Evolutionary conservation across 2,329 filamentous ascomycete species (phyloP).

Genomic region (Mycosphaerella sp.): DNA sequence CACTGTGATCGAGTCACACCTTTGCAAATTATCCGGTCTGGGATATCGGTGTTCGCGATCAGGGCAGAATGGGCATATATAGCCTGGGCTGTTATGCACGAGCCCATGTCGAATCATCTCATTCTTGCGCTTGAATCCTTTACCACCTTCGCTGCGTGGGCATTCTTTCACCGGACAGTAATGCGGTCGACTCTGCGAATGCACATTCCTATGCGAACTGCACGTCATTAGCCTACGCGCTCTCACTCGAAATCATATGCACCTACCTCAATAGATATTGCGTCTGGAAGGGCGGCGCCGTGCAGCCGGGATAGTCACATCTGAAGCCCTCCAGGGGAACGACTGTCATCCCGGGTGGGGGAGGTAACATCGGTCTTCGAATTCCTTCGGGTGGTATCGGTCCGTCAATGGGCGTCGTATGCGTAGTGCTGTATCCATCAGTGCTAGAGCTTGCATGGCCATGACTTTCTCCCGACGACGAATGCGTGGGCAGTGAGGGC

Average conservation of each 20-base stretch:
- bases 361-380: slow-evolving; percentile 25
- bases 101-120: slow-evolving; percentile 72
- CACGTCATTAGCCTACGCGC: neutral
- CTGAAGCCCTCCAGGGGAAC: slow-evolving; percentile 44
- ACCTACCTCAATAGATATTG: slow-evolving; percentile 63
- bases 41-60: slow-evolving; percentile 93
- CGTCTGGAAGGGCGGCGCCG: slow-evolving; percentile 67
- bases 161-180: slow-evolving; percentile 56
- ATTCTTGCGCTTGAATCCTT: slow-evolving; percentile 63
- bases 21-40: slow-evolving; percentile 88
- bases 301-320: slow-evolving; percentile 60
- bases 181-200: slow-evolving; percentile 57
- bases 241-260: slow-evolving; percentile 1
- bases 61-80: slow-evolving; percentile 92
- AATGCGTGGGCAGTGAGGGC: slow-evolving; percentile 25
- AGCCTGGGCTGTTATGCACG: slow-evolving; percentile 89
- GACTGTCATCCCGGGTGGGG: slow-evolving; percentile 33
- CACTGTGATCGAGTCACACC: slow-evolving; percentile 49
- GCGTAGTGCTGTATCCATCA: slow-evolving; percentile 32
- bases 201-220: slow-evolving; percentile 65
- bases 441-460: slow-evolving; percentile 27
- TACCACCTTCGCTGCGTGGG: slow-evolving; percentile 54
- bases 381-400: slow-evolving; percentile 29
- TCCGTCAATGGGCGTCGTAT: slow-evolving; percentile 33
- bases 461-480: slow-evolving; percentile 31